Conservation (phyloP, 306 rosid species). For the Rosa multiflora region DNA sequence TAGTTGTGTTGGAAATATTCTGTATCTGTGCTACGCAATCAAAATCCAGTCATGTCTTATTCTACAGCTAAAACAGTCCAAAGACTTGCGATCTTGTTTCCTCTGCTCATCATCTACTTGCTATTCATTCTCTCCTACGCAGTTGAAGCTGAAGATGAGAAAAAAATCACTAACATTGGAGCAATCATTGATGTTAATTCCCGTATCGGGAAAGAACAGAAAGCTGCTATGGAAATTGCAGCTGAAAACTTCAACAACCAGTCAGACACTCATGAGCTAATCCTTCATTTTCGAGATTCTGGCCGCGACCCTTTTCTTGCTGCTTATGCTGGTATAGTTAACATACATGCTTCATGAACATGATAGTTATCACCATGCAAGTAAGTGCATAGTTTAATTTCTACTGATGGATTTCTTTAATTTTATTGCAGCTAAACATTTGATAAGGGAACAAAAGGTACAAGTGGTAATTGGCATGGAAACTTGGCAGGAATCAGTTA, state of each 20-base stretch:
- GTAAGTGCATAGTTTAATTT: not conserved
- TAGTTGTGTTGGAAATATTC: not conserved
- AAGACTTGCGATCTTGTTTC: slow-evolving; percentile 14
- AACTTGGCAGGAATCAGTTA: slow-evolving; percentile 23
- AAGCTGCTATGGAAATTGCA: slow-evolving; percentile 49
- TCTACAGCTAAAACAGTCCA: not conserved
- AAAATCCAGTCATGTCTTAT: slow-evolving; percentile 5
- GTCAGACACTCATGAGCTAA: slow-evolving; percentile 13
- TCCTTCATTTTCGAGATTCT: slow-evolving; percentile 15
- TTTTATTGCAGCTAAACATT: slow-evolving; percentile 26
- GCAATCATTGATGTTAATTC: slow-evolving; percentile 41
- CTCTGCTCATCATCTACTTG: slow-evolving; percentile 7
- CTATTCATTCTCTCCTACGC: not conserved
- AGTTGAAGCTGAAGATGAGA: not conserved
- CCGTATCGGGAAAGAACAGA: slow-evolving; percentile 42
- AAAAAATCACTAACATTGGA: slow-evolving; percentile 26
- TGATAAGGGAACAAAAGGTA: slow-evolving; percentile 17
- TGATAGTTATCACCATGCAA: no score
- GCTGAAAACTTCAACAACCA: slow-evolving; percentile 29
- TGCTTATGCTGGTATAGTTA: slow-evolving; percentile 16
- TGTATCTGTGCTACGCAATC: not conserved
- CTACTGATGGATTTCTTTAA: not conserved
- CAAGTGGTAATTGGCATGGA: slow-evolving; percentile 27
- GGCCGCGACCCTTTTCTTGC: slow-evolving; percentile 9
- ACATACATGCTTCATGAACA: not conserved